Conservation (phyloP, 1,139 yeast genomes). For the Zygosaccharomyces sapae region DNA sequence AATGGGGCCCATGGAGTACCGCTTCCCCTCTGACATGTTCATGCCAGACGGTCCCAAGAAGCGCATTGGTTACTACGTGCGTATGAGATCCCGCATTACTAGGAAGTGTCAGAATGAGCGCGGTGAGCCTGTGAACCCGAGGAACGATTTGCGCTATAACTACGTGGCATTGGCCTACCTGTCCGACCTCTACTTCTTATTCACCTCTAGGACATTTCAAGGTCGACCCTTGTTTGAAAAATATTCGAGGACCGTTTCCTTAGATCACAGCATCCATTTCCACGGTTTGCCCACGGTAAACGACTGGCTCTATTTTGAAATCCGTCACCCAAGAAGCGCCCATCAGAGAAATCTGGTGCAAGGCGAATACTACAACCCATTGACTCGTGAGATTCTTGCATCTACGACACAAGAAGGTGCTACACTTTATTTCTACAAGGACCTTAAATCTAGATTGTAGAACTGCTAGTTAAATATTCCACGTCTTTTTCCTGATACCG, state of each 20-base stretch:
- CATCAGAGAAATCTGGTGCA: slow-evolving; percentile 54
- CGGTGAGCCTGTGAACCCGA: slow-evolving; percentile 21
- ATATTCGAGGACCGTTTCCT: slow-evolving; percentile 48
- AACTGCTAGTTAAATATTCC: slow-evolving; percentile 9
- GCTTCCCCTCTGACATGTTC: slow-evolving; percentile 44
- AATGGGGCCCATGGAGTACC: slow-evolving; percentile 42
- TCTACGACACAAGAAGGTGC: slow-evolving; percentile 64
- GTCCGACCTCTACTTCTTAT: slow-evolving; percentile 56
- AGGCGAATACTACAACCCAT: slow-evolving; percentile 52
- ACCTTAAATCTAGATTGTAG: not conserved
- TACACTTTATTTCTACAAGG: not conserved
- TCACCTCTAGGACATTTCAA: slow-evolving; percentile 46
- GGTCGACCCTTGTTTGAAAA: slow-evolving; percentile 41
- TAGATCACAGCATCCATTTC: slow-evolving; percentile 68
- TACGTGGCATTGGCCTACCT: slow-evolving; percentile 61
- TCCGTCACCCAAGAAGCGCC: slow-evolving; percentile 49
- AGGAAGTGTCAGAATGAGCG: slow-evolving; percentile 31
- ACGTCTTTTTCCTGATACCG: slow-evolving; percentile 31
- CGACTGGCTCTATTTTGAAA: slow-evolving; percentile 52
- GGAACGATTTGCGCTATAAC: slow-evolving; percentile 39
- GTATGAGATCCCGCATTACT: slow-evolving; percentile 21
- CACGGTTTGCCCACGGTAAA: slow-evolving; percentile 52
- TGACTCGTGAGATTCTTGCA: slow-evolving; percentile 54
- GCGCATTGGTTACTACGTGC: slow-evolving; percentile 28
- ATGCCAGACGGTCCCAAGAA: slow-evolving; percentile 25